Evolutionary conservation across 1,284 basidiomycete species (phyloP), one percentile per base, ranked within the genome.

Genomic region (Veloboletus limbatus): DNA sequence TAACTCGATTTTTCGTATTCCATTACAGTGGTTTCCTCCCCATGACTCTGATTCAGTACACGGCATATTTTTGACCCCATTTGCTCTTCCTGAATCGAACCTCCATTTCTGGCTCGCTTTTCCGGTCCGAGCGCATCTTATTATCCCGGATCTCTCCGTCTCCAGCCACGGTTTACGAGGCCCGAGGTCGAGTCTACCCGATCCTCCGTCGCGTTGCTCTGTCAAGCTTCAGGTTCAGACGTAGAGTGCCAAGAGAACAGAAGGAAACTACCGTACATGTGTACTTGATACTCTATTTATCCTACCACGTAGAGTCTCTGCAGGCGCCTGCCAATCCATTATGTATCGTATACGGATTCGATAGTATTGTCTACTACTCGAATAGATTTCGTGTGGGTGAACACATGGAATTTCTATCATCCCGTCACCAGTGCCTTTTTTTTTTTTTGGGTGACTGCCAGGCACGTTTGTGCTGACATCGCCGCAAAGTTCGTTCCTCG

Each of bases 281-380:
- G 54, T 62, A 57, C 52, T 51, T 16, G 46, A 39, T 55, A 60
- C 45, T 45, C 27, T 62, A 63, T 63, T 63, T 58, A 63, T 45
- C 43, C 18, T 45, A 43, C 54, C 28, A 47, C 47, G 46, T 57
- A 58, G 59, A 58, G 37, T 25, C 34, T 52, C 18, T 11, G 26
- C 26, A 13, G 26, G 27, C 14, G 38, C 33, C 24, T n/a, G n/a
- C n/a, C n/a, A n/a, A n/a, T n/a, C n/a, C n/a, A n/a, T n/a, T n/a
- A n/a, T n/a, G n/a, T n/a, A n/a, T n/a, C n/a, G n/a, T n/a, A n/a
- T n/a, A n/a, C n/a, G n/a, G n/a, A n/a, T n/a, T n/a, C n/a, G n/a
- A n/a, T n/a, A n/a, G n/a, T n/a, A n/a, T n/a, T n/a, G n/a, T n/a
- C n/a, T n/a, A n/a, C n/a, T n/a, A n/a, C n/a, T n/a, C n/a, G n/a